Base-by-base conservation (phyloP, 139 green algal genomes). In the Tetraselmis striata region DNA sequence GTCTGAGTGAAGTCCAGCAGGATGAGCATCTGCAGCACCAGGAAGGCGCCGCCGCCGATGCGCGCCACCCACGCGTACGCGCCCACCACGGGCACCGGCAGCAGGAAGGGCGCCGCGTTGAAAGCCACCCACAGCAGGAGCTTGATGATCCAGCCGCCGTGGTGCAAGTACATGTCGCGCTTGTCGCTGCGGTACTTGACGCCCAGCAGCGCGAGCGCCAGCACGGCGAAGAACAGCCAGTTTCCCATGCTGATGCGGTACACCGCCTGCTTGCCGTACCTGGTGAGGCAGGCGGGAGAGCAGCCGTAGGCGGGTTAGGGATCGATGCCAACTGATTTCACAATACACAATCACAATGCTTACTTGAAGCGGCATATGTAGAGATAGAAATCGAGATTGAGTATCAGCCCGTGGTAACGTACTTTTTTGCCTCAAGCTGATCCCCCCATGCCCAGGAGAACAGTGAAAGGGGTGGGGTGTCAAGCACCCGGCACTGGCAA, bases 1-100 rank as follows among this genome's bases (percentile, higher is more conserved):
- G 79, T 79, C 84, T 95, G 88, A 1, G 93, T 90, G 82, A 98
- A 95, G 87, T 99, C 97, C 31, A 99, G 85, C 59, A 98, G 89
- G 76, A 98, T 97, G 77, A 98, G 79, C 85, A 98, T 95, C 87
- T 99, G 97, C 28, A 99, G 92, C 76, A 97, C 76, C 18, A 99
- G 88, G 90, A 99, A 99, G 25, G 95, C 2, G 18, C 90, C 95
- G 29, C 91, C 96, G 2, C 92, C 96, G 67, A 98, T 77, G 28
- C 94, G 89, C 0, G 96, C 95, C 22, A 96, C 28, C 87, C 90
- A 94, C 24, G 87, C 89, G 83, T 97, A 98, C 1, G 83, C 90
- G 29, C 92, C 91, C 29, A 97, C 83, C 1, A 96, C 2, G 23
- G 86, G 83, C 76, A 94, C 92, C 30, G 95, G 92, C 32, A 96